Base-by-base conservation (phyloP, 2,329 filamentous ascomycete species). In the Corniculantispora saksenae region DNA sequence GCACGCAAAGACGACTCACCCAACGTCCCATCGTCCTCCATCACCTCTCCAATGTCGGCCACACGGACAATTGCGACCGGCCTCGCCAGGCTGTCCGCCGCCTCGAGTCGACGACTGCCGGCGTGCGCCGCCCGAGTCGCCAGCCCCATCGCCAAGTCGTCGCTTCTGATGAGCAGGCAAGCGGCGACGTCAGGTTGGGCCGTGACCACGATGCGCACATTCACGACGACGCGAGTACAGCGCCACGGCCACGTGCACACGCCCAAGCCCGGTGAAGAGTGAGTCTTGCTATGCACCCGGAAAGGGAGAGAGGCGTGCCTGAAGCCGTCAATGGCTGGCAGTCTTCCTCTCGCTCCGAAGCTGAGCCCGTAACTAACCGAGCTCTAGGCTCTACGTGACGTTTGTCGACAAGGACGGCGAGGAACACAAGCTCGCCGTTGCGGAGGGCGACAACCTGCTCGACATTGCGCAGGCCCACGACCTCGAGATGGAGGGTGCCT, bases 401-500 rank as follows among this genome's bases (percentile, higher is more conserved):
- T 97, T 98, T 76, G 86, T 98, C 70, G 94, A 97, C 78, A 97
- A 98, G 79, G 93, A 97, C 23, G 89, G 89, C 59, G 82, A 86
- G 35, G 84, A 89, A 69, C 85, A 92, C 76, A 92, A 90, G 67
- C 87, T 97, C 72, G 88, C 90, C 66, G 94, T 97, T 10, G 83
- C 87, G 17, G 88, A 91, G 71, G 95, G 95, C 58, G 93, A 97
- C 78, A 99, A 99, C 77, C 83, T 99, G 62, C 84, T 99, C 63
- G 94, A 98, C 74, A 94, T 99, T 73, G 95, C 94, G 25, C 94
- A 97, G 77, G 92, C 91, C 54, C 87, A 98, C 78, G 94, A 98
- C 74, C 82, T 99, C 50, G 95, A 99, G 78, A 98, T 99, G 94
- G 95, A 99, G 83, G 94, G 95, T 67, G 95, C 95, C 15, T 99